Evolutionary conservation across 495 filamentous ascomycete species (phyloP), one percentile per base, ranked within the genome.

Genomic region (Cairneyella variabilis): DNA sequence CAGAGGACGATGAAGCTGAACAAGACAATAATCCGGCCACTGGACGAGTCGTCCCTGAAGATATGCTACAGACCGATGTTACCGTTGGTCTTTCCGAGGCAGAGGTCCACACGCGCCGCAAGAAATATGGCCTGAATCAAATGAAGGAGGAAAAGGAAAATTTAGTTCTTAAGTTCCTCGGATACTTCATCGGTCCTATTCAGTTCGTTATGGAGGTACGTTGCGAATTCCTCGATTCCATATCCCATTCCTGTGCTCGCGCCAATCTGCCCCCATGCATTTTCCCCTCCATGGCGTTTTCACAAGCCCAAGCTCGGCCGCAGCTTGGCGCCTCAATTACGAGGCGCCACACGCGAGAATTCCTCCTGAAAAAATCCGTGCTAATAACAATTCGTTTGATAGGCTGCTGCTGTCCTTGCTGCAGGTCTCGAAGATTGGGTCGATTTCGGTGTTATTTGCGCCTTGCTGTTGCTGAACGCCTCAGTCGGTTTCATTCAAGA

Each of bases 131-230:
- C 69, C 74, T 87, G 64, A 96, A 96, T 63, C 80, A 86, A 66
- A 85, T 96, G 84, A 90, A 88, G 69, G 86, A 92, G 69, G 86
- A 92, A 71, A 93, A 90, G 70, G 82, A 85, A 65, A 92, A 89
- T 60, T 65, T 89, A n/a, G 66, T 91, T 44, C 75, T 91, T 57
- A 90, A 93, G 71, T 95, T 96, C 65, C 66, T 95, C 20, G 74
- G 73, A 53, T 93, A 86, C 74, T 95, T 96, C 72, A 76, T 91
- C 59, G 90, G 90, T 56, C 90, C 90, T 27, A 91, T 96, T 62
- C 90, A 95, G 66, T 91, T 90, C 71, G 90, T 95, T 65, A 96
- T 96, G 90, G 88, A 92, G 80, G 85, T 88, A 73, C 66, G 79
- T 69, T 48, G 48, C 45, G 14, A 25, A 25, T 20, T 57, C 22